Conservation (phyloP, 768 basidiomycete genomes). For the Boletus tylopilopsis region DNA sequence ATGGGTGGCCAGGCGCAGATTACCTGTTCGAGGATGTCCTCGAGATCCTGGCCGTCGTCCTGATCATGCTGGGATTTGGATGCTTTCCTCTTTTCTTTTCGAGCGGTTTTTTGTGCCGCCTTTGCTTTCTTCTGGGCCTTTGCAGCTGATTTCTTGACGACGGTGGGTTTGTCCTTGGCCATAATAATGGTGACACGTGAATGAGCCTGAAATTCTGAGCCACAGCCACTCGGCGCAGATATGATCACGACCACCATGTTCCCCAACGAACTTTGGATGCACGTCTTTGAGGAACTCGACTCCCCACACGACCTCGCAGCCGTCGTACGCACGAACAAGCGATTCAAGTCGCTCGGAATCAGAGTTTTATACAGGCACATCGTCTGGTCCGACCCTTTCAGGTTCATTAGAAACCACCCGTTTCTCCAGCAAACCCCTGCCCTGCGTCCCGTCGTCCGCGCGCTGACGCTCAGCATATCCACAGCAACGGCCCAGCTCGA, state of each 20-base stretch:
- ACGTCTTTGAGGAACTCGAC: conserved; percentile 35
- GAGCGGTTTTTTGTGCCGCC: conserved; percentile 61
- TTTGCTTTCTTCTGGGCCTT: conserved; percentile 69
- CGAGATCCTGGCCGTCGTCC: conserved; percentile 75
- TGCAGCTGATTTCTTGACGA: conserved; percentile 40
- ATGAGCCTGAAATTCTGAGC: no score
- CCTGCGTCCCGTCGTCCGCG: conserved; percentile 14
- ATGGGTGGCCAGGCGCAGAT: neutral
- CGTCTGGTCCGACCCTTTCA: conserved; percentile 31
- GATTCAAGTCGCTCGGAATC: conserved; percentile 29
- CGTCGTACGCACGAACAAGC: conserved; percentile 30
- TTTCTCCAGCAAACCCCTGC: conserved; percentile 10
- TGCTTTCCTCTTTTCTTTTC: conserved; percentile 64
- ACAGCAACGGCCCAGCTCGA: conserved; percentile 11
- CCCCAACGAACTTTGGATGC: conserved; percentile 38
- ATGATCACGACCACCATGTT: conserved; percentile 7
- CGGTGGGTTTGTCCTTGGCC: conserved; percentile 16
- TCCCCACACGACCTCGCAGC: conserved; percentile 27
- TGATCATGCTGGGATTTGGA: conserved; percentile 45
- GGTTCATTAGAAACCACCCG: conserved; percentile 22
- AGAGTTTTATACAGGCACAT: conserved; percentile 34
- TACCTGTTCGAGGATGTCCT: conserved; percentile 80
- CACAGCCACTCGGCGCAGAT: conserved; percentile 4
- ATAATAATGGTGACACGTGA: conserved; percentile 10
- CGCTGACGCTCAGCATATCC: conserved; percentile 28